Evolutionary conservation across 1,284 basidiomycete species (phyloP).

Genomic region (Apiotrichum laibachii): DNA sequence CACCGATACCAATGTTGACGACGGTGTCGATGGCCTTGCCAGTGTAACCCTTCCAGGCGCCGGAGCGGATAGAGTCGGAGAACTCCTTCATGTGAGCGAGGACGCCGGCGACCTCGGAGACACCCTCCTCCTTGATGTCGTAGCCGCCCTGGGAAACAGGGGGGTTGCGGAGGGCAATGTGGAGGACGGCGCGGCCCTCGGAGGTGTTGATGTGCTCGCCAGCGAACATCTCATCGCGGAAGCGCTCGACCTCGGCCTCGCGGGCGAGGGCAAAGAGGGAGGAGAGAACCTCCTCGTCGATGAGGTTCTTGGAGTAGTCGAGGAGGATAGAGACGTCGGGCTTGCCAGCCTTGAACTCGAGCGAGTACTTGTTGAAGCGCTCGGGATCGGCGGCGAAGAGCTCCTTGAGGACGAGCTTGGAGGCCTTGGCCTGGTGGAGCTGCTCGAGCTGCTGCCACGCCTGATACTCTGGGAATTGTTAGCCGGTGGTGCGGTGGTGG

Average conservation of each 20-base stretch:
- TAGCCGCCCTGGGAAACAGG: conserved; percentile 58
- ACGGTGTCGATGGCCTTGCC: conserved; percentile 91
- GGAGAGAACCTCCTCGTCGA: conserved; percentile 78
- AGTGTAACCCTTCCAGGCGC: conserved; percentile 93
- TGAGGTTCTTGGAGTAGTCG: conserved; percentile 95
- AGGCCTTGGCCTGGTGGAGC: conserved; percentile 72
- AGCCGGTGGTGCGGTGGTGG: too few species aligned
- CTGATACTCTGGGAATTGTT: conserved; percentile 63
- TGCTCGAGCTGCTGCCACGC: conserved; percentile 89
- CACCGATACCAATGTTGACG: conserved; percentile 98
- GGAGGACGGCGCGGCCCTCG: conserved; percentile 92
- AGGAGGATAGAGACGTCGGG: conserved; percentile 75
- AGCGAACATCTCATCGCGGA: conserved; percentile 88
- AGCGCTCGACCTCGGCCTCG: conserved; percentile 81
- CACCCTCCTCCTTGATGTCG: conserved; percentile 73
- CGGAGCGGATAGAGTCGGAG: conserved; percentile 77
- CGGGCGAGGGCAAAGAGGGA: conserved; percentile 74
- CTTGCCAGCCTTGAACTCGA: conserved; percentile 66
- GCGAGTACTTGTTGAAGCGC: conserved; percentile 83
- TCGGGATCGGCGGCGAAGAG: conserved; percentile 83
- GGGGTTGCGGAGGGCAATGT: conserved; percentile 84
- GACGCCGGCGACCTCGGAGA: conserved; percentile 76
- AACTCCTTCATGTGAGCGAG: conserved; percentile 90
- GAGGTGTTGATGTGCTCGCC: conserved; percentile 98
- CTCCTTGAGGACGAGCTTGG: conserved; percentile 78